These are phyloP conservation scores for Gilbertella persicaria DNA, from an alignment of 371 early-diverging fungal species.

Conservation along the genomic window DNA sequence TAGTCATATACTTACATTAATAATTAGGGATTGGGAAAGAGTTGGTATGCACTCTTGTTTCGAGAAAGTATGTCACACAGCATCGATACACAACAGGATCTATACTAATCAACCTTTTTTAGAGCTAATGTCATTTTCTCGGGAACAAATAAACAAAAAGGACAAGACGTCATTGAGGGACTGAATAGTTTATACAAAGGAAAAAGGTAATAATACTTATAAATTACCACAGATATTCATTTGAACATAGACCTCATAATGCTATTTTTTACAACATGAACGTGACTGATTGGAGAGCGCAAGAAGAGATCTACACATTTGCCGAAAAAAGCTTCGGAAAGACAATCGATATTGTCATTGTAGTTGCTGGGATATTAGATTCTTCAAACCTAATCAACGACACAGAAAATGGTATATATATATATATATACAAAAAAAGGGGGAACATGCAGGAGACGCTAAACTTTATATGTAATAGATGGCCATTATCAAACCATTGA, in stretches of 20 bases:
- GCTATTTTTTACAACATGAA: constrained; percentile 53
- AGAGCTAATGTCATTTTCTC: constrained; percentile 34
- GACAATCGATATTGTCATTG: constrained; percentile 59
- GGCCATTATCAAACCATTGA: constrained; percentile 60
- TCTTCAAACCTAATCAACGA: constrained; percentile 37
- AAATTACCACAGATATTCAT: not conserved
- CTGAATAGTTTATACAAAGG: constrained; percentile 12
- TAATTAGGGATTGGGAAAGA: constrained; percentile 36
- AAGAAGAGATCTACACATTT: constrained; percentile 41
- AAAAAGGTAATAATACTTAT: constrained; percentile 2
- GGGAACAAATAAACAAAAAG: constrained; percentile 34
- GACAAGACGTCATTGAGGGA: constrained; percentile 7
- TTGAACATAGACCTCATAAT: constrained; percentile 5
- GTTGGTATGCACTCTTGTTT: constrained; percentile 12
- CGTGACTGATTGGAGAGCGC: constrained; percentile 55
- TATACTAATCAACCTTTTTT: not conserved
- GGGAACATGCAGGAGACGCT: not conserved
- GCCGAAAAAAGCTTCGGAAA: constrained; percentile 47
- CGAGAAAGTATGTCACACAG: constrained; percentile 18
- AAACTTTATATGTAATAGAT: not conserved
- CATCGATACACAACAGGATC: not conserved
- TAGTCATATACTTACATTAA: not conserved
- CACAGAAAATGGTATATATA: constrained; percentile 26
- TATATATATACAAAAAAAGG: not conserved
- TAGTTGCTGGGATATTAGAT: constrained; percentile 69